Evolutionary conservation across 768 basidiomycete genomes (phyloP).

Genomic region (Mycena galericulata): DNA sequence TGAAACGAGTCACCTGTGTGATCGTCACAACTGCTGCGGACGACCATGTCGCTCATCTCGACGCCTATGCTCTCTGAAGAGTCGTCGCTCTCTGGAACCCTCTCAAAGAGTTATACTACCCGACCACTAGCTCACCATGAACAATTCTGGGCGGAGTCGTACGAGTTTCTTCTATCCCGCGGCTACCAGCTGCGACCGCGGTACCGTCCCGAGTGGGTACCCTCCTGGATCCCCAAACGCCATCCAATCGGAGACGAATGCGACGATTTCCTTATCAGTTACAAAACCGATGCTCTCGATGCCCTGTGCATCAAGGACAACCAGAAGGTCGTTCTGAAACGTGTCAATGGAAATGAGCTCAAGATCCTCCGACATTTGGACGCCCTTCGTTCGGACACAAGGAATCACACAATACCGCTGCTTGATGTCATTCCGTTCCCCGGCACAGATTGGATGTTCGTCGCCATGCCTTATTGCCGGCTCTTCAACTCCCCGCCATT

Average conservation of each 20-base stretch:
- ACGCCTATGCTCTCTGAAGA: conserved; percentile 10
- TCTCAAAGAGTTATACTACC: conserved; percentile 3
- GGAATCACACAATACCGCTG: conserved; percentile 40
- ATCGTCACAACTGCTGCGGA: conserved; percentile 16
- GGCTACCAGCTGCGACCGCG: conserved; percentile 4
- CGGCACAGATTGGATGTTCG: conserved; percentile 38
- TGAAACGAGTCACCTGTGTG: conserved; percentile 2
- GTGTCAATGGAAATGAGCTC: conserved; percentile 28
- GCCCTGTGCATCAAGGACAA: conserved; percentile 30
- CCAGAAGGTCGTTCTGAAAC: conserved; percentile 36
- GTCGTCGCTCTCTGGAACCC: conserved; percentile 10
- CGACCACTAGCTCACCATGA: neutral
- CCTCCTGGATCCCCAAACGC: conserved; percentile 4
- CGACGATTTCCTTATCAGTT: conserved; percentile 9
- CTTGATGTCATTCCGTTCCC: conserved; percentile 40
- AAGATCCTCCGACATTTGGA: conserved; percentile 31
- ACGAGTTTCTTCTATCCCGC: conserved; percentile 1
- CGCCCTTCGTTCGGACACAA: conserved; percentile 34
- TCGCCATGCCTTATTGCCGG: conserved; percentile 28
- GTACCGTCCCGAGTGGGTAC: conserved; percentile 7
- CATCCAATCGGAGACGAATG: conserved; percentile 1
- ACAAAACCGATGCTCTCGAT: conserved; percentile 6
- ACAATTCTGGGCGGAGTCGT: conserved; percentile 11
- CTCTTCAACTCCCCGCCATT: conserved; percentile 36
- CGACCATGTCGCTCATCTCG: conserved; percentile 3